These are phyloP conservation scores for Leucosporidium creatinivorum DNA, from an alignment of 768 basidiomycete species.

Conservation along the genomic window DNA sequence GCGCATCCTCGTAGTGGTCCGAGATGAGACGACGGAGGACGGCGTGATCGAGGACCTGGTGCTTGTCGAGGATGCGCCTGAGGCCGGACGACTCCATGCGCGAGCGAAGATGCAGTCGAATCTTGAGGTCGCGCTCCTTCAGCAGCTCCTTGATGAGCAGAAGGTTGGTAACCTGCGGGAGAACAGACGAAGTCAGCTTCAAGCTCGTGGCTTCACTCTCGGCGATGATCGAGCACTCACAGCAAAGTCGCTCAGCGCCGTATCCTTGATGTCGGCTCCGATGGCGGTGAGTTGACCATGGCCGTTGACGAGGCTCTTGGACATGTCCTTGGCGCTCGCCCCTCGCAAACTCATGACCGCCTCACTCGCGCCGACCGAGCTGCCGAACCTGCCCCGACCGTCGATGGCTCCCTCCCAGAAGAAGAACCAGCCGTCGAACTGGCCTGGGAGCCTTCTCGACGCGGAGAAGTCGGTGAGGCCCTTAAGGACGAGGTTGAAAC, in stretches of 20 bases:
- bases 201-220: neutral
- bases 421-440: conserved; percentile 83
- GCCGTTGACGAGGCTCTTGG: conserved; percentile 17
- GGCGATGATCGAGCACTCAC: conserved; percentile 48
- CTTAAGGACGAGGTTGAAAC: conserved; percentile 60
- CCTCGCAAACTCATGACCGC: conserved; percentile 58
- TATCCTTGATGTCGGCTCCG: conserved; percentile 43
- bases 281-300: conserved; percentile 19
- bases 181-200: conserved; percentile 12
- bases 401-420: conserved; percentile 65
- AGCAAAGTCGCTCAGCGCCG: conserved; percentile 73
- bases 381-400: conserved; percentile 90
- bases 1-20: conserved; percentile 64
- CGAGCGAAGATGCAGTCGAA: conserved; percentile 75
- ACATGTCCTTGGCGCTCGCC: conserved; percentile 17
- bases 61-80: conserved; percentile 60
- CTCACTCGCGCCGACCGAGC: conserved; percentile 86
- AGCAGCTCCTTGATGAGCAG: conserved; percentile 66
- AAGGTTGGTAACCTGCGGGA: conserved; percentile 48
- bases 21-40: conserved; percentile 68
- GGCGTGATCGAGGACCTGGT: conserved; percentile 60
- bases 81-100: conserved; percentile 87
- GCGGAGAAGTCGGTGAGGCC: conserved; percentile 54
- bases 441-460: conserved; percentile 44
- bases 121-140: conserved; percentile 65